Conservation (phyloP, 2,329 filamentous ascomycete genomes). For the Leptographium wingfieldii region DNA sequence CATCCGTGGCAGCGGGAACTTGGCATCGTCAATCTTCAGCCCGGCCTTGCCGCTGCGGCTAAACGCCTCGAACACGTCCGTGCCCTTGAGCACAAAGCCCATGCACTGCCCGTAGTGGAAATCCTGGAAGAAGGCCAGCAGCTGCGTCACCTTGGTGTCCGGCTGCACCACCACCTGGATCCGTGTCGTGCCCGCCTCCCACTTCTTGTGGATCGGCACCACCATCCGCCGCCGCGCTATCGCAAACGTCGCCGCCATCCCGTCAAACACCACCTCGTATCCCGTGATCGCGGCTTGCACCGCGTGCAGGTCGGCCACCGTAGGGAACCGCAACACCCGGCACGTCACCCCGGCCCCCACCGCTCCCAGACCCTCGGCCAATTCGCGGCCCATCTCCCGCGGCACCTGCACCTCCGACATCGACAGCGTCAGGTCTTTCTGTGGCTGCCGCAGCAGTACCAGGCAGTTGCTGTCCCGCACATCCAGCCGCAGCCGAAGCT, state of each 20-base stretch:
- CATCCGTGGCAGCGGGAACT: slow-evolving; percentile 68
- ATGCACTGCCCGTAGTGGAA: slow-evolving; percentile 80
- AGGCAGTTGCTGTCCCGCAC: slow-evolving; percentile 49
- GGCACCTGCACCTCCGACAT: slow-evolving; percentile 55
- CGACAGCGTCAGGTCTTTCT: slow-evolving; percentile 65
- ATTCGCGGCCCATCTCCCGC: slow-evolving; percentile 47
- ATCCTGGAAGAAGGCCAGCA: slow-evolving; percentile 78
- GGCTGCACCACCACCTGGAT: slow-evolving; percentile 67
- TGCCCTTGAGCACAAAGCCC: slow-evolving; percentile 76
- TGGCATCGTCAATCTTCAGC: slow-evolving; percentile 75
- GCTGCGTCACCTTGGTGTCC: slow-evolving; percentile 56
- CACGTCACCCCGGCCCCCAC: slow-evolving; percentile 49
- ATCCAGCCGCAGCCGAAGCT: slow-evolving; percentile 54
- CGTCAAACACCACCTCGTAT: slow-evolving; percentile 63
- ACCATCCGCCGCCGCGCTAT: slow-evolving; percentile 81
- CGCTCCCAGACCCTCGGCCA: slow-evolving; percentile 51
- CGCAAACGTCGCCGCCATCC: slow-evolving; percentile 59
- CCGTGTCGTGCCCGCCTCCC: slow-evolving; percentile 70
- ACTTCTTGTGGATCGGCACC: slow-evolving; percentile 87
- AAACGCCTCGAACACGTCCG: slow-evolving; percentile 67
- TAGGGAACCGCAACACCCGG: slow-evolving; percentile 58
- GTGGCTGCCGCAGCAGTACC: slow-evolving; percentile 56
- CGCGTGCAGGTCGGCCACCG: slow-evolving; percentile 55
- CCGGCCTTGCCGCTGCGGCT: slow-evolving; percentile 55
- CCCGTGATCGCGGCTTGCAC: slow-evolving; percentile 74